These are phyloP conservation scores for Poa pratensis DNA, from an alignment of 176 grass and related monocot genomes.

Conservation along the genomic window DNA sequence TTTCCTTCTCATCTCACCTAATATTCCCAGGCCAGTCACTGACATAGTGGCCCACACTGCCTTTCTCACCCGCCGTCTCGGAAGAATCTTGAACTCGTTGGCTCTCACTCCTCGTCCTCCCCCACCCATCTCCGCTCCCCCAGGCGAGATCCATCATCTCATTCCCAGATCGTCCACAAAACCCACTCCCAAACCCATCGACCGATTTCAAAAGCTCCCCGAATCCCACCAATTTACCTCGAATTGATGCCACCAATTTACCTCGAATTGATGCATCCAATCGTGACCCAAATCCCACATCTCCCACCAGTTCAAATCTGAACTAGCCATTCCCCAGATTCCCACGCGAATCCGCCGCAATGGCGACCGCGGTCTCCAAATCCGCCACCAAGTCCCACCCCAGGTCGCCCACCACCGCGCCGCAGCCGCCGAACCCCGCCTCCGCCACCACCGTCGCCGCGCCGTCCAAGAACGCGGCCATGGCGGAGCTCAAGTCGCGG, in stretches of 20 bases:
- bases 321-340: slow-evolving; percentile 19
- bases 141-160: slow-evolving; percentile 50
- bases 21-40: neutral
- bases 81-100: slow-evolving; percentile 46
- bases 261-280: slow-evolving; percentile 23
- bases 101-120: slow-evolving; percentile 23
- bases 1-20: neutral
- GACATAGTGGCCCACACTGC: neutral
- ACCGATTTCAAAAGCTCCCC: slow-evolving; percentile 16
- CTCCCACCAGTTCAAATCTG: slow-evolving; percentile 48
- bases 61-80: too few relatives aligned
- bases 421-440: slow-evolving; percentile 36
- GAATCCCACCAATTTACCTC: slow-evolving; percentile 46
- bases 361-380: slow-evolving; percentile 62
- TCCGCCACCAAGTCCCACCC: slow-evolving; percentile 51
- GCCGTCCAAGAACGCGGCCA: slow-evolving; percentile 68
- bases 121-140: slow-evolving; percentile 19
- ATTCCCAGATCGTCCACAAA: slow-evolving; percentile 42
- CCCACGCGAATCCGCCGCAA: slow-evolving; percentile 12
- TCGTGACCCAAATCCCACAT: slow-evolving; percentile 9
- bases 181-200: slow-evolving; percentile 22
- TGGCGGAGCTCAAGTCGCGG: slow-evolving; percentile 91
- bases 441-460: neutral
- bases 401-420: slow-evolving; percentile 46
- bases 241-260: neutral